Conservation (phyloP, 2,329 filamentous ascomycete species). For the Setomelanomma holmii region DNA sequence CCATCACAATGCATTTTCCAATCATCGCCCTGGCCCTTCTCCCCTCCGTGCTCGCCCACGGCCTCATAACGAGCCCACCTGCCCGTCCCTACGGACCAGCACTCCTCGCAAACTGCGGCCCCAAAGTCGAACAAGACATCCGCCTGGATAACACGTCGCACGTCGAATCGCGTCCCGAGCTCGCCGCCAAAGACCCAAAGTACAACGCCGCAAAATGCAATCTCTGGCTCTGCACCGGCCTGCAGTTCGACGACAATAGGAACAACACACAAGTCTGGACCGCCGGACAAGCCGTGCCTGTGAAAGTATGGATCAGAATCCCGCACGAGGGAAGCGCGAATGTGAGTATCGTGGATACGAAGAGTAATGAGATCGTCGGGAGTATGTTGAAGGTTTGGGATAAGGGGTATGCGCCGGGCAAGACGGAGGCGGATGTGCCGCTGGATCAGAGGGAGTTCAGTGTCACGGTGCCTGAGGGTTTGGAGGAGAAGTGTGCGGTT, state of each 20-base stretch:
- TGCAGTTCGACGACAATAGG: conserved; percentile 64
- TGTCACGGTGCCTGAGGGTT: conserved; percentile 59
- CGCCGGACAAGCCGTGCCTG: conserved; percentile 52
- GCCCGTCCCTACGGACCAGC: conserved; percentile 59
- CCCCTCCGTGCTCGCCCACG: conserved; percentile 53
- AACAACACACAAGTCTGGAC: conserved; percentile 59
- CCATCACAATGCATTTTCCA: conserved; percentile 23
- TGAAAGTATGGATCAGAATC: conserved; percentile 56
- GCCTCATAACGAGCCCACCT: conserved; percentile 59
- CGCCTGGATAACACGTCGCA: conserved; percentile 52
- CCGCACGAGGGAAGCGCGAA: conserved; percentile 64
- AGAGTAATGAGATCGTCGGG: conserved; percentile 61
- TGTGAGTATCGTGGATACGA: conserved; percentile 66
- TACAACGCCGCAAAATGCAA: conserved; percentile 58
- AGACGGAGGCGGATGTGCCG: conserved; percentile 39
- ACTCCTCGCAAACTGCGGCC: conserved; percentile 59
- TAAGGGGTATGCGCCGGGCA: conserved; percentile 38
- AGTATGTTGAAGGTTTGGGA: conserved; percentile 33
- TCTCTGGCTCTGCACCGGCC: conserved; percentile 64
- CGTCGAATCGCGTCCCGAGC: conserved; percentile 52
- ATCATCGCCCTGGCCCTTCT: conserved; percentile 18
- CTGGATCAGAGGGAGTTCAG: conserved; percentile 57
- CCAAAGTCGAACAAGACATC: conserved; percentile 61
- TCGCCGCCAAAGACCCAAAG: conserved; percentile 49
- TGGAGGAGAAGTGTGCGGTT: conserved; percentile 52